A percentile compares a stretch with the other conserved stretches of the same genome.
Evolutionary conservation across 768 basidiomycete genomes (phyloP).

Genomic region (Suillus subaureus): DNA sequence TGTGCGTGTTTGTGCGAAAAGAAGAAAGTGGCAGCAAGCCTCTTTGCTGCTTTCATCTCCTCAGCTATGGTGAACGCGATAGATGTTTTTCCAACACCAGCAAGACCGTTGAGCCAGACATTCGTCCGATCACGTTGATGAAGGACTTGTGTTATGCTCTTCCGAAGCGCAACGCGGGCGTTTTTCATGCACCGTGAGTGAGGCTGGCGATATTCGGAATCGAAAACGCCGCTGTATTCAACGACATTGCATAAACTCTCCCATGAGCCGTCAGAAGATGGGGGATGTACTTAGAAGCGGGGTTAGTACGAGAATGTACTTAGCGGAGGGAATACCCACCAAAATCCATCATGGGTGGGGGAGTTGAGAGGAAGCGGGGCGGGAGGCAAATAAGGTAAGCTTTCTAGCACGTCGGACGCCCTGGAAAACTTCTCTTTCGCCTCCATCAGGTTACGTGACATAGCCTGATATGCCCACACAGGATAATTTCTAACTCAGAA

Average conservation of each 20-base stretch:
- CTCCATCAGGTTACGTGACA: too few relatives aligned
- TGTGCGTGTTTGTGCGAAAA: slow-evolving; percentile 17
- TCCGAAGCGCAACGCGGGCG: neutral
- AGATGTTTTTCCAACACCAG: neutral
- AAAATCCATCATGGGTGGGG: neutral
- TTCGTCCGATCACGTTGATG: neutral
- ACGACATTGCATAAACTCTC: neutral
- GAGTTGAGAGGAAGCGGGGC: neutral
- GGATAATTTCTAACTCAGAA: too few relatives aligned
- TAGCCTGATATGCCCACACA: too few relatives aligned
- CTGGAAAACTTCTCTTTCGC: too few relatives aligned
- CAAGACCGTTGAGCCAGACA: neutral
- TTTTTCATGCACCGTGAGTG: neutral
- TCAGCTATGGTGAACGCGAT: neutral
- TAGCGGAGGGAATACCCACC: neutral
- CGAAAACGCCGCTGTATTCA: neutral
- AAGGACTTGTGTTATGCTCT: neutral
- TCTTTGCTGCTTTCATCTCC: slow-evolving; percentile 1
- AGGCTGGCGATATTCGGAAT: neutral
- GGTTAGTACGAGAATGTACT: neutral
- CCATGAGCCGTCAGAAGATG: neutral
- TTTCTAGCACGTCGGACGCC: too few relatives aligned
- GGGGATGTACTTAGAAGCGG: neutral
- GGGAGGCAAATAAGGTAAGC: neutral
- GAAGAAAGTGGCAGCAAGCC: slow-evolving; percentile 22